These are phyloP conservation scores for Zygoascus hellenicus DNA, from an alignment of 1,139 yeast genomes.

Conservation along the genomic window DNA sequence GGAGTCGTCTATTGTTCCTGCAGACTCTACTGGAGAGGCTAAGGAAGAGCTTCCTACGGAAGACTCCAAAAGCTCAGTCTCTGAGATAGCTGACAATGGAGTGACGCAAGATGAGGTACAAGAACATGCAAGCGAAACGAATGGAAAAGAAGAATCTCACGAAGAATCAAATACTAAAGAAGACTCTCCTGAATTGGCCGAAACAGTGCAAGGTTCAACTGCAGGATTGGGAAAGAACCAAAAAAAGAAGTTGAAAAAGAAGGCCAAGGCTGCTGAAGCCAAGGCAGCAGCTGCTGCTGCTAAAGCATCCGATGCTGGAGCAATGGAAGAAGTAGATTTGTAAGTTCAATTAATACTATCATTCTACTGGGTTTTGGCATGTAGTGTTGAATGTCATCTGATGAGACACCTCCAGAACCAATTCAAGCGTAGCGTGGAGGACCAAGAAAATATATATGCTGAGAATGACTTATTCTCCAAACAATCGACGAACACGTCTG, in stretches of 20 bases:
- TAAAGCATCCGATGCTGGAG: constrained; percentile 9
- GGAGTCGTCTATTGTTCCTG: constrained; percentile 8
- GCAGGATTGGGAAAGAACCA: constrained; percentile 7
- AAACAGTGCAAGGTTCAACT: constrained; percentile 25
- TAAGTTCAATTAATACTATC: constrained; percentile 5
- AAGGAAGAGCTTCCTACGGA: constrained; percentile 14
- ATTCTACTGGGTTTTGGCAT: background rate
- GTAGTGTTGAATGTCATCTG: background rate
- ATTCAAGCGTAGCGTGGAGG: background rate
- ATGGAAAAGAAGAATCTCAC: constrained; percentile 17
- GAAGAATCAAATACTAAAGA: constrained; percentile 15
- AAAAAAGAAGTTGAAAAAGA: constrained; percentile 26
- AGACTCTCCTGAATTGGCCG: constrained; percentile 15
- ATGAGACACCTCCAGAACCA: background rate
- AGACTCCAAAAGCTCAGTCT: constrained; percentile 13
- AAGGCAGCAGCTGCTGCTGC: constrained; percentile 11
- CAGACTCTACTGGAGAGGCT: constrained; percentile 16
- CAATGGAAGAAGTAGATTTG: constrained; percentile 17
- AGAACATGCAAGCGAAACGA: constrained; percentile 14
- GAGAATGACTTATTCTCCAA: constrained; percentile 60
- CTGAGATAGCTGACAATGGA: constrained; percentile 16
- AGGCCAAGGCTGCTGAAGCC: constrained; percentile 13
- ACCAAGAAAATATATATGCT: background rate
- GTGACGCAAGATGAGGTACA: constrained; percentile 15
- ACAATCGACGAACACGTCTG: constrained; percentile 87